phyloP scores from a whole-genome alignment of 2,329 filamentous ascomycete species.

The Ramichloridium luteum region DNA sequence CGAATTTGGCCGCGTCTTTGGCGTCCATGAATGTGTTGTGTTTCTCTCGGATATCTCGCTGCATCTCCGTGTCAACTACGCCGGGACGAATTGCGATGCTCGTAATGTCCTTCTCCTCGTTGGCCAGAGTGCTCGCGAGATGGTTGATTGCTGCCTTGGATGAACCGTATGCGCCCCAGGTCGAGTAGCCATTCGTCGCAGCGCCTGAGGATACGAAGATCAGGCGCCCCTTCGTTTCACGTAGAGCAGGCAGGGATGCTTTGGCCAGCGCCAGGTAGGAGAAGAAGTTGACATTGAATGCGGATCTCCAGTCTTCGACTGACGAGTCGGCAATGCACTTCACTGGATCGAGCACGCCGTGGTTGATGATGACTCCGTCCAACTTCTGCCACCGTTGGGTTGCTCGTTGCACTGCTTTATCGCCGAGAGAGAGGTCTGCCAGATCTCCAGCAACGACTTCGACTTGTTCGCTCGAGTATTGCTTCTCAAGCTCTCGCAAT shows the following conservation, averaged over 20 bases:
- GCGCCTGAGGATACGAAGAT: slow-evolving; percentile 74
- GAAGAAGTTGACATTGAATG: slow-evolving; percentile 80
- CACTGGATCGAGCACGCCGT: slow-evolving; percentile 69
- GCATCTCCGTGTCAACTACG: slow-evolving; percentile 82
- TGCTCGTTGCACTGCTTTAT: slow-evolving; percentile 53
- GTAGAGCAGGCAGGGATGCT: slow-evolving; percentile 56
- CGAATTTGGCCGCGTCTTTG: slow-evolving; percentile 52
- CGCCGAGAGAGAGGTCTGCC: slow-evolving; percentile 40
- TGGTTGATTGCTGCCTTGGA: slow-evolving; percentile 78
- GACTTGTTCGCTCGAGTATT: slow-evolving; percentile 41
- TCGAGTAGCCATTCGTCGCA: slow-evolving; percentile 49
- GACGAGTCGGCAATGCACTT: slow-evolving; percentile 54
- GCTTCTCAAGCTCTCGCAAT: slow-evolving; percentile 40
- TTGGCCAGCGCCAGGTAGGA: slow-evolving; percentile 70
- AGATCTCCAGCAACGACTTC: slow-evolving; percentile 47
- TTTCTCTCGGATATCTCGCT: slow-evolving; percentile 63
- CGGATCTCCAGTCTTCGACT: slow-evolving; percentile 60
- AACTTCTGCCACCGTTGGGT: slow-evolving; percentile 52
- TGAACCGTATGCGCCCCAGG: slow-evolving; percentile 72
- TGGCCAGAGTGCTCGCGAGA: slow-evolving; percentile 56
- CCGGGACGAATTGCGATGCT: slow-evolving; percentile 65
- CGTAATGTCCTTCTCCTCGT: slow-evolving; percentile 66
- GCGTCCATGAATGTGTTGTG: slow-evolving; percentile 50
- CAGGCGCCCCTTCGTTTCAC: slow-evolving; percentile 56
- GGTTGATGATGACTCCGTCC: slow-evolving; percentile 79